Conservation (phyloP, 345 rosid species). For the Abelmoschus esculentus region DNA sequence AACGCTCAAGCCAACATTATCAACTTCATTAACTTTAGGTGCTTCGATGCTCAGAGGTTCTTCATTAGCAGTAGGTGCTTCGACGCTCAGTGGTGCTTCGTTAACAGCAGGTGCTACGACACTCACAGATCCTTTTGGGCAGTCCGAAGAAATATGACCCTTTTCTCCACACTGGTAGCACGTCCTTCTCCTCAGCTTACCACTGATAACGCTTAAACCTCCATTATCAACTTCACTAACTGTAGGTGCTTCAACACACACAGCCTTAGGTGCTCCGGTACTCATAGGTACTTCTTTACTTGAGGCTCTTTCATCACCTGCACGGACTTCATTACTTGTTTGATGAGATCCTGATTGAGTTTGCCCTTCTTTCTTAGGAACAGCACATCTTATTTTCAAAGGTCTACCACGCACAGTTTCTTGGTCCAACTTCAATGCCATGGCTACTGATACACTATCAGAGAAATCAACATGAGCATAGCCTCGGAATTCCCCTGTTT, state of each 20-base stretch:
- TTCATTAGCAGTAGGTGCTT: no score
- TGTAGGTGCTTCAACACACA: background rate
- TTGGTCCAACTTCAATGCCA: constrained; percentile 85
- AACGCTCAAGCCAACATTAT: background rate
- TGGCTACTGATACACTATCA: constrained; percentile 43
- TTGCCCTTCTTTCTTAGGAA: constrained; percentile 36
- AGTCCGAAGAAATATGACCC: no score
- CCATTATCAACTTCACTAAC: background rate
- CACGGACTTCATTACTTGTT: background rate
- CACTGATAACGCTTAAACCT: no score
- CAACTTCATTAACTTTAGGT: background rate
- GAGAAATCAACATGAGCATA: constrained; percentile 84
- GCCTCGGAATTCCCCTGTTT: constrained; percentile 76
- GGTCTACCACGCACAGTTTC: constrained; percentile 64
- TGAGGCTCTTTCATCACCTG: background rate
- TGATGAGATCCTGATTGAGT: constrained; percentile 14
- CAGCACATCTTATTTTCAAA: constrained; percentile 79
- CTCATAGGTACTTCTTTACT: background rate
- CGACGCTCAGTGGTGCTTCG: no score
- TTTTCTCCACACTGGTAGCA: no score
- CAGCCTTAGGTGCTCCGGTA: no score
- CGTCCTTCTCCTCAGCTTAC: no score
- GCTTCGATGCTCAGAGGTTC: no score
- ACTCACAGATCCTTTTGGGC: no score
- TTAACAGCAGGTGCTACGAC: no score